Evolutionary conservation across 192 early-diverging fungal species (phyloP), one percentile per base, ranked within the genome.

Genomic region (Podila clonocystis): DNA sequence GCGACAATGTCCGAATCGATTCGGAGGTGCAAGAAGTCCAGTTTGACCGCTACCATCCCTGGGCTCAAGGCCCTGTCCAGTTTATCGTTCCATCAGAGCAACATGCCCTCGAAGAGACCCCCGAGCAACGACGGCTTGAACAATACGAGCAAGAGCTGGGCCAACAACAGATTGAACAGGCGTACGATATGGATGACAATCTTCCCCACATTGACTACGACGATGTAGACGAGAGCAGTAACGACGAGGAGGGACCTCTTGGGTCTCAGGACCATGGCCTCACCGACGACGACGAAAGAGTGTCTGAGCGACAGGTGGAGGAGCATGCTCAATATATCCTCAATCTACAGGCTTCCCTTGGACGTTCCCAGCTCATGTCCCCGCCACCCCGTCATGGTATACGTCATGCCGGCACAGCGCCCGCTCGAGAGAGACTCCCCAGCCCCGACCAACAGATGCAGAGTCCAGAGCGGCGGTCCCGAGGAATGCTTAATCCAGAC

Each of bases 31-130:
- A 65, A 13, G 75, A 79, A 30, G 65, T 67, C 2, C 75, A 72
- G 31, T 26, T 79, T 24, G 75, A 79, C 62, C 68, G 63, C n/a
- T 63, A 41, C 29, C 75, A 79, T 41, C 75, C 75, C 7, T 79
- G 70, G 69, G 59, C 75, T 5, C 75, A 65, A 19, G 75, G 75
- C 17, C 69, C 75, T 15, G 62, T 79, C 26, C 65, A 79, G 61
- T 64, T 79, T 13, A 79, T 79, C 38, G 30, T 66, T 34, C 63
- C 68, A 13, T 26, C 63, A 28, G 67, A 66, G 2, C 20, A 59
- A 34, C 58, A 49, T 36, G n/a, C 52, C 17, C 20, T 24, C 22
- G n/a, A 55, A 11, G 52, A 6, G n/a, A 22, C 24, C 48, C 12
- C 17, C 48, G 68, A 50, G 6, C 26, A 50, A 34, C 24, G 20